phyloP scores from a whole-genome alignment of 2,329 filamentous ascomycete species.

The Hypoxylon sp. region DNA sequence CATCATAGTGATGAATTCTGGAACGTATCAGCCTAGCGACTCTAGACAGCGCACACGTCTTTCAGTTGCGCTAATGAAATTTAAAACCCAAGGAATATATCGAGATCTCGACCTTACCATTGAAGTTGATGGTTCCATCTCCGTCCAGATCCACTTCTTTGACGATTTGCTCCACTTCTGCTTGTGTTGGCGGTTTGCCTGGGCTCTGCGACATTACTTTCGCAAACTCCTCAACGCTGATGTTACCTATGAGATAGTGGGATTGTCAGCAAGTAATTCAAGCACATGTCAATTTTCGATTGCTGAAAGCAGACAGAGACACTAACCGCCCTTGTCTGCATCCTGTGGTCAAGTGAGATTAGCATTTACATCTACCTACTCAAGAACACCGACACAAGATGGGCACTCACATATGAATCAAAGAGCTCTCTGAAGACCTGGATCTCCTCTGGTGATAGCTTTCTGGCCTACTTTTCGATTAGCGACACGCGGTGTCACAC shows the following conservation, averaged over 20 bases:
- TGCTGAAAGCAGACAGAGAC: not conserved
- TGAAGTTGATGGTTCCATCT: conserved; percentile 55
- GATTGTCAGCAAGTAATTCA: not conserved
- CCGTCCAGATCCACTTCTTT: conserved; percentile 55
- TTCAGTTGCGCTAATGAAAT: not conserved
- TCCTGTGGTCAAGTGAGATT: conserved; percentile 36
- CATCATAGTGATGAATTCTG: conserved; percentile 59
- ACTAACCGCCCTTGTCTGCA: conserved; percentile 47
- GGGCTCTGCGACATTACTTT: conserved; percentile 53
- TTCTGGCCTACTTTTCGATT: conserved; percentile 37
- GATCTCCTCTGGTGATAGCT: conserved; percentile 46
- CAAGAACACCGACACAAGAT: not conserved
- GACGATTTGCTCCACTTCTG: conserved; percentile 54
- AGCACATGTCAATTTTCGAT: not conserved
- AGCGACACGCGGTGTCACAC: not conserved
- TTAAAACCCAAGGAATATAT: not conserved
- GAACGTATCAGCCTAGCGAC: conserved; percentile 11
- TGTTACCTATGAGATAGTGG: conserved; percentile 46
- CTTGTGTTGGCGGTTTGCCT: conserved; percentile 48
- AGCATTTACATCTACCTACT: not conserved
- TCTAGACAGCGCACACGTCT: not conserved
- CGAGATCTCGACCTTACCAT: conserved; percentile 45
- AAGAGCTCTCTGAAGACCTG: conserved; percentile 50
- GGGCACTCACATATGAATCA: conserved; percentile 46
- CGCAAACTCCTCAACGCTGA: conserved; percentile 54